phyloP scores from a whole-genome alignment of 805 yeast species.

The Ogataea parapolymorpha region DNA sequence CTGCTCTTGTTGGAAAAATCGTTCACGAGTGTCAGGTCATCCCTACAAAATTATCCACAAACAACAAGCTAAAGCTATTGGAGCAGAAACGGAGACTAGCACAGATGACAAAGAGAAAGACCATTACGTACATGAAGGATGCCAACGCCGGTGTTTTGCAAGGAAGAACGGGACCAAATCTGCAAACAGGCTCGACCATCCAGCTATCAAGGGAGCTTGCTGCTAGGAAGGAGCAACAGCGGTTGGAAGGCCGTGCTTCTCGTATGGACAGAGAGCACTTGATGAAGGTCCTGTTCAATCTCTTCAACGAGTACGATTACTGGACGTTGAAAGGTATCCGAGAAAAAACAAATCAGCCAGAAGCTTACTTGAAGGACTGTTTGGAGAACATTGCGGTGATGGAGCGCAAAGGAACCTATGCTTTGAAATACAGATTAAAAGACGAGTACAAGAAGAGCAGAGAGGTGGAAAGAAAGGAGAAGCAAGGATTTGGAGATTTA shows the following conservation, averaged over 20 bases:
- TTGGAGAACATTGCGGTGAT: slow-evolving; percentile 84
- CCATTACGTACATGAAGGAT: slow-evolving; percentile 53
- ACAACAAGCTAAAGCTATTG: slow-evolving; percentile 58
- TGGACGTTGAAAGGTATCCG: slow-evolving; percentile 94
- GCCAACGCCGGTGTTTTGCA: slow-evolving; percentile 83
- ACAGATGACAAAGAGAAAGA: slow-evolving; percentile 40
- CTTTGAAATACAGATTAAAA: slow-evolving; percentile 83
- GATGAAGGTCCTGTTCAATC: slow-evolving; percentile 78
- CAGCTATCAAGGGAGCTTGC: slow-evolving; percentile 60
- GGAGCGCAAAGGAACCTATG: slow-evolving; percentile 94
- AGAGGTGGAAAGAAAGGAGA: slow-evolving; percentile 72
- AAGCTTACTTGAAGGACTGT: slow-evolving; percentile 84
- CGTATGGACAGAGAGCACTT: slow-evolving; percentile 92
- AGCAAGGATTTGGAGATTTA: slow-evolving; percentile 46
- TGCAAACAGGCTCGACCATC: slow-evolving; percentile 64
- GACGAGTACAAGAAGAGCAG: slow-evolving; percentile 82
- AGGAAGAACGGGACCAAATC: slow-evolving; percentile 81
- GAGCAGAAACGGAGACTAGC: slow-evolving; percentile 34
- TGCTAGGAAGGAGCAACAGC: slow-evolving; percentile 49
- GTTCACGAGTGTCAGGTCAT: slow-evolving; percentile 89
- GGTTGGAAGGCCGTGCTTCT: slow-evolving; percentile 80
- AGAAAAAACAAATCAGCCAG: slow-evolving; percentile 95
- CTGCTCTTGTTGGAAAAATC: slow-evolving; percentile 80
- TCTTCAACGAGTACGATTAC: slow-evolving; percentile 93
- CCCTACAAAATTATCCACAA: slow-evolving; percentile 71